Evolutionary conservation across 495 filamentous ascomycete species (phyloP), one percentile per base, ranked within the genome.

Genomic region (Ramalina intermedia): DNA sequence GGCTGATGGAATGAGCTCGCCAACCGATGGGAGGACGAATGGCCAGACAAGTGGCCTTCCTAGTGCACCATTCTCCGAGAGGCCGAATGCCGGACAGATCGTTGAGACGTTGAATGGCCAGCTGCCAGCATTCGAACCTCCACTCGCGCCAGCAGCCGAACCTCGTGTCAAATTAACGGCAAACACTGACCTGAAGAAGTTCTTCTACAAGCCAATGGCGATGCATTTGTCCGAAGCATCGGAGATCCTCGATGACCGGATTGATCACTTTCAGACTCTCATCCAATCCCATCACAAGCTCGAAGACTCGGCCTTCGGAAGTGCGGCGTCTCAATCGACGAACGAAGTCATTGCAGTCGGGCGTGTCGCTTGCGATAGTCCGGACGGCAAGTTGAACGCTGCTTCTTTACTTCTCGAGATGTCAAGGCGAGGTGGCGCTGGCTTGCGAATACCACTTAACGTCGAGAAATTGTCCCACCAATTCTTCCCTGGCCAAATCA

Each of bases 401-500:
- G 79, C 85, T 6, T 94, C 87, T 2, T 65, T 96, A 2, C 76
- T 96, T 14, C 72, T 98, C 3, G 91, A 98, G 61, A 87, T 81
- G 9, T 93, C 85, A 1, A 72, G 91, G 43, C 73, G 85, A n/a
- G 86, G 76, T 48, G 91, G 90, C 17, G 84, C 79, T 43, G 91
- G 87, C 20, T 61, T 80, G 43, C 76, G 91, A 48, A 74, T 95
- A 20, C 85, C 85, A 4, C 67, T 98, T 18, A 84, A 87, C 57
- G 60, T 96, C 7, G 73, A 81, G 50, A 70, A 74, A 0, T 54
- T 94, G 1, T 74, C 76, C 5, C 84, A 80, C 65, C 83, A 87
- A 52, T 87, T 96, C 70, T 95, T 98, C 64, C 89, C 90, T 0
- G 91, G 91, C 16, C 87, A 96, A 59, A 94, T 96, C 42, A 83